Percentiles rank a stretch among this genome's conserved stretches.
phyloP scores from a whole-genome alignment of 75 land plant genomes.

The Adiantum capillusveneris region DNA sequence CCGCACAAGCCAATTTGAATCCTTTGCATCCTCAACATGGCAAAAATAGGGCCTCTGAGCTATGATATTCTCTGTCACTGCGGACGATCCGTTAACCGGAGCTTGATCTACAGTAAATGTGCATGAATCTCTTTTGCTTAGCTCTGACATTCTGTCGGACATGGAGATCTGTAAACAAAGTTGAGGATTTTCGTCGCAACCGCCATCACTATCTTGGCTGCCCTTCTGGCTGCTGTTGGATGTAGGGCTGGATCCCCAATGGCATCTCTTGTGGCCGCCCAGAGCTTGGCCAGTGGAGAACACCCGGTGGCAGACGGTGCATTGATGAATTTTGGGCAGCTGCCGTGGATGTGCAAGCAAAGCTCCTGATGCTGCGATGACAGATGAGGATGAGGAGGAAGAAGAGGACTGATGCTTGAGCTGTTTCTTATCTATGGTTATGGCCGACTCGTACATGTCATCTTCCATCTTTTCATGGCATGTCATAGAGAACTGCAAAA shows the following conservation, averaged over 20 bases:
- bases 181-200: too few relatives aligned
- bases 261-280: constrained; percentile 58
- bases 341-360: neutral
- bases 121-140: too few relatives aligned
- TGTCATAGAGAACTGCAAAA: neutral
- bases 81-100: too few relatives aligned
- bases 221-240: neutral
- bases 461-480: constrained; percentile 4
- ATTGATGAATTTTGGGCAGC: constrained; percentile 14
- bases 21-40: too few relatives aligned
- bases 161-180: too few relatives aligned
- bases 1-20: too few relatives aligned
- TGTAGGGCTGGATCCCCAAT: constrained; percentile 10
- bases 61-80: too few relatives aligned
- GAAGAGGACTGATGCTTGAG: constrained; percentile 3
- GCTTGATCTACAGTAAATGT: too few relatives aligned
- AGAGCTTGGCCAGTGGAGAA: constrained; percentile 48
- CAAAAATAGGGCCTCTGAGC: too few relatives aligned
- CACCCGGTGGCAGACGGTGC: constrained; percentile 39
- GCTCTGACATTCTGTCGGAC: too few relatives aligned
- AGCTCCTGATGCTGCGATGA: neutral
- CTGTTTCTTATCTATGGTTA: neutral
- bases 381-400: neutral
- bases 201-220: neutral
- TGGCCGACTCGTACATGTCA: neutral